Conservation (phyloP, 169 alveolate genomes). For the Pseudocohnilembus persalinus region DNA sequence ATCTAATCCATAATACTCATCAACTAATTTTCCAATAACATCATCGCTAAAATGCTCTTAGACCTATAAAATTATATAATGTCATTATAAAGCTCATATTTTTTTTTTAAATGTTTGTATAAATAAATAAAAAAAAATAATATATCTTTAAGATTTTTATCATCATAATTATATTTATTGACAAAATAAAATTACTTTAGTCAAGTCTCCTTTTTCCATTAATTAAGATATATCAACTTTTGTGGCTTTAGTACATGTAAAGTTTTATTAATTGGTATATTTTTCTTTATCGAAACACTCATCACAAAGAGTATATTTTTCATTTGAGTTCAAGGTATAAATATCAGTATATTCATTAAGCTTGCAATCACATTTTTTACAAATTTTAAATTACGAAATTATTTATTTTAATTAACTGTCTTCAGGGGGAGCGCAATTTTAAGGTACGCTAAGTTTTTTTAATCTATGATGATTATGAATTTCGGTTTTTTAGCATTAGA, state of each 20-base stretch:
- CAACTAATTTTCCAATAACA: constrained; percentile 42
- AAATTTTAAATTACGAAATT: constrained; percentile 20
- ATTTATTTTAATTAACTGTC: constrained; percentile 21
- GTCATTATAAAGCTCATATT: no score
- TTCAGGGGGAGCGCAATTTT: constrained; percentile 41
- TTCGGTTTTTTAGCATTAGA: constrained; percentile 16
- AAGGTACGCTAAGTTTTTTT: constrained; percentile 23
- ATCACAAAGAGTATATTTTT: constrained; percentile 25
- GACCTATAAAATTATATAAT: neutral
- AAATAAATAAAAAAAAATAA: no score
- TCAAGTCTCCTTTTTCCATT: constrained; percentile 31
- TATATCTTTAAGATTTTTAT: no score
- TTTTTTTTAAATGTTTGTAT: no score
- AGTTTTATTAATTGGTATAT: constrained; percentile 10
- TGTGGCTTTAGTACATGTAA: constrained; percentile 26
- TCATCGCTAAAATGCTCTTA: constrained; percentile 40
- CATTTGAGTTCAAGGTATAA: constrained; percentile 22
- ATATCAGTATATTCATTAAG: constrained; percentile 36
- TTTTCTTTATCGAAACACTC: constrained; percentile 43
- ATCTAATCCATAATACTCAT: constrained; percentile 60
- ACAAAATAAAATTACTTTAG: neutral
- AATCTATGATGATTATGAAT: constrained; percentile 30
- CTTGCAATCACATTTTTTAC: constrained; percentile 37
- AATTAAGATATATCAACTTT: constrained; percentile 40
- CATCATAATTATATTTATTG: no score